A percentile compares a stretch with the other conserved stretches of the same genome.
phyloP scores from a whole-genome alignment of 352 stramenopile genomes.

The Blastocystis hominis region DNA sequence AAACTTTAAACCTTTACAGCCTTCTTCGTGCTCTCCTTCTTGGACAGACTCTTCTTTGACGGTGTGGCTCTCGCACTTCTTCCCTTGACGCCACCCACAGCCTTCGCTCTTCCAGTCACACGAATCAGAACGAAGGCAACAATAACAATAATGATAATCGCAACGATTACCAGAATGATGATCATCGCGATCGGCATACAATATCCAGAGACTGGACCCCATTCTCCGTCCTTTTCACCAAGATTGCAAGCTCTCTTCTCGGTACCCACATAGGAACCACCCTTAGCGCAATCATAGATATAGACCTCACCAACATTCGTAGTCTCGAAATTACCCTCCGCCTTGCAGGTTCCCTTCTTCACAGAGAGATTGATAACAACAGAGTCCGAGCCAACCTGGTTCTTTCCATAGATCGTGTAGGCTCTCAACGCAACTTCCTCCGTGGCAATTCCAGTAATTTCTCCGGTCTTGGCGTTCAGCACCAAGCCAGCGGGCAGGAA shows the following conservation, averaged over 20 bases:
- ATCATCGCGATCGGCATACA: not conserved
- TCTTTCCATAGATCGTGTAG: conserved; percentile 7
- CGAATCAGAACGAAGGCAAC: conserved; percentile 4
- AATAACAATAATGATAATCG: not conserved
- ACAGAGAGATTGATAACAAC: not conserved
- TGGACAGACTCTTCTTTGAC: too few relatives aligned
- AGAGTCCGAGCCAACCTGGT: not conserved
- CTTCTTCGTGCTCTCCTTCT: too few relatives aligned
- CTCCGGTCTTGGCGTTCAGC: not conserved
- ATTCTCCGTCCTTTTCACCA: not conserved
- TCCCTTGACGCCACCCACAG: conserved; percentile 8
- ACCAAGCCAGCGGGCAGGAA: not conserved
- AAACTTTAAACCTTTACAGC: too few relatives aligned
- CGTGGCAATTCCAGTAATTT: not conserved
- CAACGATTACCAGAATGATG: not conserved
- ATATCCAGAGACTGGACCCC: not conserved
- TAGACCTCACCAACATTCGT: not conserved
- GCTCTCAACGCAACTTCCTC: not conserved
- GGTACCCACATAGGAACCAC: not conserved
- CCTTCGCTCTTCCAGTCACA: not conserved
- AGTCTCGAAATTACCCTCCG: not conserved
- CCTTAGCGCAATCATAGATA: not conserved
- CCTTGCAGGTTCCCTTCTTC: not conserved
- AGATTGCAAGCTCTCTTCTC: not conserved
- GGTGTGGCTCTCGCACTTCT: too few relatives aligned